Percentiles rank a stretch among this genome's conserved stretches.
Conservation (phyloP, 208 protist genomes). For the Leishmania lainsoni region DNA sequence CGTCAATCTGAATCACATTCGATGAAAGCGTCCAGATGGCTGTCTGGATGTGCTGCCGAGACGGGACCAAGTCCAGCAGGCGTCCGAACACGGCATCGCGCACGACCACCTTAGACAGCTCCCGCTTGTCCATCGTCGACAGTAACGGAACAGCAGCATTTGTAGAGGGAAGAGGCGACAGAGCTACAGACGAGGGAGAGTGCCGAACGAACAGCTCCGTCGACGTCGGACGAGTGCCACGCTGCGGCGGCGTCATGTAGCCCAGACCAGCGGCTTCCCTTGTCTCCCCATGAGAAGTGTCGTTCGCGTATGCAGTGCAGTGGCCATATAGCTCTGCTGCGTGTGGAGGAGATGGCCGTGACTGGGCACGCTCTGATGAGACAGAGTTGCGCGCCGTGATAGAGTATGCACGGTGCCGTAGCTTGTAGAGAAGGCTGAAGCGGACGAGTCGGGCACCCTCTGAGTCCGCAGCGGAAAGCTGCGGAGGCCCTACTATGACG, state of each 20-base stretch:
- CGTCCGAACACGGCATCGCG: conserved; percentile 52
- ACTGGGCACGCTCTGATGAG: conserved; percentile 1
- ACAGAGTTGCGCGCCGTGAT: conserved; percentile 17
- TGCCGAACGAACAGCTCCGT: not conserved
- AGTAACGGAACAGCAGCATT: conserved; percentile 11
- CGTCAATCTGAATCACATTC: conserved; percentile 43
- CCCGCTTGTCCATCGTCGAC: conserved; percentile 52
- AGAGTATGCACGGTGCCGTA: conserved; percentile 25
- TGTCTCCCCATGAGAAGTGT: not conserved
- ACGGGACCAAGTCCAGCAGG: conserved; percentile 44
- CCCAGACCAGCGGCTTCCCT: not conserved
- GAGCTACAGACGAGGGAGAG: not conserved
- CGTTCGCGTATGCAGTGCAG: not conserved
- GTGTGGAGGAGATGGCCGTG: not conserved
- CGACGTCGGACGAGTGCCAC: not conserved
- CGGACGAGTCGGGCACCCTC: conserved; percentile 24
- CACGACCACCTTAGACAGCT: conserved; percentile 55
- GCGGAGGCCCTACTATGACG: not conserved
- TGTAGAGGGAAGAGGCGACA: not conserved
- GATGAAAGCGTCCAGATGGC: conserved; percentile 37
- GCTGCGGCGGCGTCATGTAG: not conserved
- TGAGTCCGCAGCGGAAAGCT: not conserved
- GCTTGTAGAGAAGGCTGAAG: conserved; percentile 42
- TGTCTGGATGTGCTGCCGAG: conserved; percentile 36
- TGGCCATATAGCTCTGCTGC: not conserved